Evolutionary conservation across 805 yeast species (phyloP).

Genomic region (Starmerella tilneyi): DNA sequence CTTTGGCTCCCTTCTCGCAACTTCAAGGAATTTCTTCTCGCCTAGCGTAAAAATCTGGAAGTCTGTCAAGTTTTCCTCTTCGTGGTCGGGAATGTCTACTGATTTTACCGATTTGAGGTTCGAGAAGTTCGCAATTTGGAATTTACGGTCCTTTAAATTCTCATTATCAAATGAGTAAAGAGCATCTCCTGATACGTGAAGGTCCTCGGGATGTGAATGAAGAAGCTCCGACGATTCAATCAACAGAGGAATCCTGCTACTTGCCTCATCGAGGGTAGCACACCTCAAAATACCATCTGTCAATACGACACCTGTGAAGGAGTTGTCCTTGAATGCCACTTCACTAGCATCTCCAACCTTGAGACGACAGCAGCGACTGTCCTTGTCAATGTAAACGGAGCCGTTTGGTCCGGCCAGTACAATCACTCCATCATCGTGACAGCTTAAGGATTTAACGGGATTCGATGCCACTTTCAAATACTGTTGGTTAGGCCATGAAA

Average conservation of each 20-base stretch:
- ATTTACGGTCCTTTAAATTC: no score
- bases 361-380: background rate
- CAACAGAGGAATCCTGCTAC: background rate
- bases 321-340: background rate
- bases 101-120: background rate
- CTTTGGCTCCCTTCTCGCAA: background rate
- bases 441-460: background rate
- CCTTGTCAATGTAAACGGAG: background rate
- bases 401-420: background rate
- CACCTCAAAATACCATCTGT: background rate
- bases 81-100: background rate
- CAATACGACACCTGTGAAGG: background rate
- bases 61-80: background rate
- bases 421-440: background rate
- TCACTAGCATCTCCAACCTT: background rate
- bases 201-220: background rate
- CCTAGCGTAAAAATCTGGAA: conserved; percentile 1
- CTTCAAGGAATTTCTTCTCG: conserved; percentile 1
- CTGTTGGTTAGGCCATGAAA: background rate
- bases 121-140: background rate
- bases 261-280: background rate
- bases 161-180: background rate
- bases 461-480: background rate
- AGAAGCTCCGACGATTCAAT: background rate
- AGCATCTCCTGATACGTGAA: background rate